Percentiles rank a stretch among this genome's conserved stretches.
Evolutionary conservation across 2,329 filamentous ascomycete species (phyloP).

Genomic region (Trichophyton mentagrophytes): DNA sequence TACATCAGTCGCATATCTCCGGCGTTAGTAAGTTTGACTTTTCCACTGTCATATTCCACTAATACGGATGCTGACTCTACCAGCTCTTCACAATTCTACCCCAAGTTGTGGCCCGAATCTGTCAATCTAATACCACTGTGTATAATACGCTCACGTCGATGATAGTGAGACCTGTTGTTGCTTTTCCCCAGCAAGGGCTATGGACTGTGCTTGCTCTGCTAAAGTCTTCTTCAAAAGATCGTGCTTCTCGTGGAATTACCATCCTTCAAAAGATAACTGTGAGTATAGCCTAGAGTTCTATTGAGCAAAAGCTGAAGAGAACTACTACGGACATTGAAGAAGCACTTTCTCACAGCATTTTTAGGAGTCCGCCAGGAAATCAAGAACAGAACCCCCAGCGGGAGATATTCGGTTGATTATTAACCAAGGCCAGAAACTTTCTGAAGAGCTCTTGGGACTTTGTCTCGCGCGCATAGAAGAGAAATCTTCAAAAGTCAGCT

Average conservation of each 20-base stretch:
- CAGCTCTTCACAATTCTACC: constrained; percentile 55
- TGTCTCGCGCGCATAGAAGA: constrained; percentile 68
- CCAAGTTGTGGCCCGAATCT: constrained; percentile 91
- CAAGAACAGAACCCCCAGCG: constrained; percentile 27
- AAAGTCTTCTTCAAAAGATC: constrained; percentile 62
- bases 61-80: constrained; percentile 14
- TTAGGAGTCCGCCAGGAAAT: constrained; percentile 41
- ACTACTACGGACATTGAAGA: constrained; percentile 11
- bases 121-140: constrained; percentile 66
- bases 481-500: constrained; percentile 56
- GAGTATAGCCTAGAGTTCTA: constrained; percentile 5
- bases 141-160: constrained; percentile 66
- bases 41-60: neutral
- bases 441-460: constrained; percentile 65
- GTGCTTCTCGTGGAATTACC: constrained; percentile 42
- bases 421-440: constrained; percentile 65
- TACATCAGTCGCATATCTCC: constrained; percentile 48
- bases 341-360: neutral
- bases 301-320: no score
- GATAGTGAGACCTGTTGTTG: constrained; percentile 70
- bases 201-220: constrained; percentile 85
- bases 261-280: constrained; percentile 32
- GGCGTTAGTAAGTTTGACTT: constrained; percentile 27
- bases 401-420: constrained; percentile 59
- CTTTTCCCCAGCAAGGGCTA: constrained; percentile 80